Conservation (phyloP, 305 asterid species). For the Coffea humblotiana region DNA sequence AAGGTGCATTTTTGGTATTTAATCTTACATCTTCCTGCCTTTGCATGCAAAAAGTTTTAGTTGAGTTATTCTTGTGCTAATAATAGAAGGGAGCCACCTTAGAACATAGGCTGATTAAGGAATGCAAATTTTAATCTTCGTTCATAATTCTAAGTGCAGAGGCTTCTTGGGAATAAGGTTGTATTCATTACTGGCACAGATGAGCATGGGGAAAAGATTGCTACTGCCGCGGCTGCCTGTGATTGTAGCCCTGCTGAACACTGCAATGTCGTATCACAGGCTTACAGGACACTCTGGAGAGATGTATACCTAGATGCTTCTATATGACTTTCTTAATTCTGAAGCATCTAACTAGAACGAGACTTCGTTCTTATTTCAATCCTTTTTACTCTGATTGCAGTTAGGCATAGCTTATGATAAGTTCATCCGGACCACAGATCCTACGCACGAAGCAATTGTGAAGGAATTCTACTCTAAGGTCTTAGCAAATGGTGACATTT, state of each 20-base stretch:
- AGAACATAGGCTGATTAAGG: not conserved
- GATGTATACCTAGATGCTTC: constrained; percentile 50
- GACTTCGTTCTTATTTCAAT: constrained; percentile 4
- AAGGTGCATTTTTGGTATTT: not conserved
- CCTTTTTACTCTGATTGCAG: constrained; percentile 45
- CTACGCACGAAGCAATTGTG: constrained; percentile 73
- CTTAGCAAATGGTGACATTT: constrained; percentile 82
- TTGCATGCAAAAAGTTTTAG: not conserved
- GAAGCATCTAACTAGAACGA: constrained; percentile 9
- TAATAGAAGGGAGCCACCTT: not conserved
- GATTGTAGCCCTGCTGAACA: constrained; percentile 74
- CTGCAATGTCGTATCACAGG: constrained; percentile 72
- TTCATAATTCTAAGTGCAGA: constrained; percentile 40
- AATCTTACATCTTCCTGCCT: not conserved
- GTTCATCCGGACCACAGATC: constrained; percentile 87
- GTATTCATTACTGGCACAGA: constrained; percentile 91
- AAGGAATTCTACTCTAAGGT: constrained; percentile 83
- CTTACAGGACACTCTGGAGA: constrained; percentile 75
- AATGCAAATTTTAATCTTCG: constrained; percentile 10
- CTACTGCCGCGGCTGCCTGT: constrained; percentile 75
- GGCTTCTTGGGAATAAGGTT: constrained; percentile 83
- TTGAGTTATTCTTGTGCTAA: constrained; percentile 2
- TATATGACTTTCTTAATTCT: not conserved
- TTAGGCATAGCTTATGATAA: constrained; percentile 81
- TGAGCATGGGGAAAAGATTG: constrained; percentile 97